Evolutionary conservation across 805 yeast species (phyloP).

Genomic region (Blastobotrys peoriensis): DNA sequence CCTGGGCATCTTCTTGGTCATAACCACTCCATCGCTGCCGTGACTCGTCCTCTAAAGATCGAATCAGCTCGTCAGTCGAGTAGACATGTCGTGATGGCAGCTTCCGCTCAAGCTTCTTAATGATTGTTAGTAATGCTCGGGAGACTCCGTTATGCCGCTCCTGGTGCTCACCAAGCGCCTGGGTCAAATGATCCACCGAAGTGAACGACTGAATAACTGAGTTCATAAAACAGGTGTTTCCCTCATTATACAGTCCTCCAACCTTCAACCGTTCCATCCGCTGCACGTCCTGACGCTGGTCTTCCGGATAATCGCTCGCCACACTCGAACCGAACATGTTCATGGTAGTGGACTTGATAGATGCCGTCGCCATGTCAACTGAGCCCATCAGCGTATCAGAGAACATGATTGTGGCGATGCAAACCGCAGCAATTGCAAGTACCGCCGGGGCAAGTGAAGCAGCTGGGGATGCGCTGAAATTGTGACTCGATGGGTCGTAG

Average conservation of each 20-base stretch:
- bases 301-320: slow-evolving; percentile 8
- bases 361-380: slow-evolving; percentile 28
- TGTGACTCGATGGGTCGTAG: not conserved
- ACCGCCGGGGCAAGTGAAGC: not conserved
- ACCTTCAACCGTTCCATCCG: slow-evolving; percentile 31
- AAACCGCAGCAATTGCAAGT: slow-evolving; percentile 1
- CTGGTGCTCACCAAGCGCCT: slow-evolving; percentile 34
- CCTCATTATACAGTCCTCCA: slow-evolving; percentile 85
- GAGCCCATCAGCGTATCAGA: slow-evolving; percentile 30
- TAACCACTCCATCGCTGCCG: slow-evolving; percentile 74
- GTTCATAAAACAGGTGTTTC: slow-evolving; percentile 94
- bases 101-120: slow-evolving; percentile 26
- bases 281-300: not conserved
- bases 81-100: slow-evolving; percentile 25
- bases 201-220: slow-evolving; percentile 80
- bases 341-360: slow-evolving; percentile 22
- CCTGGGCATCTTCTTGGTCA: slow-evolving; percentile 96
- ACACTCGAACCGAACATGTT: slow-evolving; percentile 11
- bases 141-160: slow-evolving; percentile 7
- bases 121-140: slow-evolving; percentile 16
- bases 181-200: slow-evolving; percentile 52
- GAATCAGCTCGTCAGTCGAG: slow-evolving; percentile 22
- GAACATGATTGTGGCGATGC: slow-evolving; percentile 20
- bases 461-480: not conserved
- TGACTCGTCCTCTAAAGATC: slow-evolving; percentile 16